Percentiles rank a stretch among this genome's conserved stretches.
Conservation (phyloP, 345 rosid species). For the Ailanthus altissimus region DNA sequence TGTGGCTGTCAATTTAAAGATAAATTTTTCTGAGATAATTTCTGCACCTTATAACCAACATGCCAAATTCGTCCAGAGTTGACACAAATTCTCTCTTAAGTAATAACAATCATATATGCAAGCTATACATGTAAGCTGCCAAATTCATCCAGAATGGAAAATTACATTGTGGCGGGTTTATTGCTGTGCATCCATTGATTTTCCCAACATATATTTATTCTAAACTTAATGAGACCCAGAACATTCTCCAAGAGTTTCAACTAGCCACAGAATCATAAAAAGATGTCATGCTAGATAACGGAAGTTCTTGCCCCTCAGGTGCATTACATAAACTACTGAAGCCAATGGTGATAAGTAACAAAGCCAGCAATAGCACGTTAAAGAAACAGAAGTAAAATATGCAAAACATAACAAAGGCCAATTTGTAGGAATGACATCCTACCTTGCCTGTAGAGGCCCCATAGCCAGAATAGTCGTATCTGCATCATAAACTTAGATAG, state of each 20-base stretch:
- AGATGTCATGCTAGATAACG: background rate
- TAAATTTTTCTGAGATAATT: background rate
- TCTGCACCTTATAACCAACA: background rate
- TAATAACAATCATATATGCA: background rate
- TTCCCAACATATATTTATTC: background rate
- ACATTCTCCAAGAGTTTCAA: background rate
- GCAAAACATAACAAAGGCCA: slow-evolving; percentile 1
- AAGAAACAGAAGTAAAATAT: background rate
- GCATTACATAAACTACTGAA: slow-evolving; percentile 1
- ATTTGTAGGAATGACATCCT: slow-evolving; percentile 28
- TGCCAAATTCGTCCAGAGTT: background rate
- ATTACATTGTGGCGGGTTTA: background rate
- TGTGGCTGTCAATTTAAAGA: background rate
- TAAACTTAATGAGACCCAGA: background rate
- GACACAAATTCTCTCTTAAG: background rate
- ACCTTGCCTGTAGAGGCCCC: slow-evolving; percentile 98
- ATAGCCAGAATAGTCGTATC: slow-evolving; percentile 99
- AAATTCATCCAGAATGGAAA: background rate
- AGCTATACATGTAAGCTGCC: background rate
- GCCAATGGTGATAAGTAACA: background rate
- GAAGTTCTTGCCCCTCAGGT: background rate
- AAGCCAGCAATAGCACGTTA: background rate
- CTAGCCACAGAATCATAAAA: background rate
- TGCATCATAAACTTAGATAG: slow-evolving; percentile 37
- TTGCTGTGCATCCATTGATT: background rate